Percentiles rank a stretch among this genome's conserved stretches.
These are phyloP conservation scores for Pyrenophora teres DNA, from an alignment of 2,329 filamentous ascomycete genomes.

Conservation along the genomic window DNA sequence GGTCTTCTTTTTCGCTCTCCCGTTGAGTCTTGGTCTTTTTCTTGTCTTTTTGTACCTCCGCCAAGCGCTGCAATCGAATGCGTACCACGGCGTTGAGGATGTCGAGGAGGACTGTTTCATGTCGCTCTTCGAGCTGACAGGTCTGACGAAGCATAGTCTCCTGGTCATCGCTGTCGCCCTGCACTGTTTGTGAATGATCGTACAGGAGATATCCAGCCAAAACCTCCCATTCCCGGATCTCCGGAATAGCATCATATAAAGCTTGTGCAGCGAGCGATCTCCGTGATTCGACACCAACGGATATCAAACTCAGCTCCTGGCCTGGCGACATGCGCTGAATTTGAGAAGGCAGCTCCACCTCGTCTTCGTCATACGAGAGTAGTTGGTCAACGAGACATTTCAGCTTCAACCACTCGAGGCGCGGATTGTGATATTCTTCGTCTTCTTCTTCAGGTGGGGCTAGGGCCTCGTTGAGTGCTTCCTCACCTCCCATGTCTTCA, in stretches of 20 bases:
- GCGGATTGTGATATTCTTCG: conserved; percentile 73
- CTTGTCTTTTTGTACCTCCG: conserved; percentile 64
- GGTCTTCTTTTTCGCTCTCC: conserved; percentile 69
- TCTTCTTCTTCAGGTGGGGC: conserved; percentile 73
- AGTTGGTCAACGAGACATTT: conserved; percentile 89
- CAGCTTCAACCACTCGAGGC: conserved; percentile 84
- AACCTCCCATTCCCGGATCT: conserved; percentile 84
- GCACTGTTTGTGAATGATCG: conserved; percentile 71
- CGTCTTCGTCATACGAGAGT: conserved; percentile 75
- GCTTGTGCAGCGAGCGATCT: conserved; percentile 85
- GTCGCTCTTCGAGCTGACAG: conserved; percentile 72
- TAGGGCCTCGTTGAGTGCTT: conserved; percentile 75
- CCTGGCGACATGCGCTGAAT: conserved; percentile 52
- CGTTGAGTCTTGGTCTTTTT: conserved; percentile 60
- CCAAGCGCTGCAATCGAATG: conserved; percentile 67
- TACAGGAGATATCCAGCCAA: conserved; percentile 89
- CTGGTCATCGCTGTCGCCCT: conserved; percentile 63
- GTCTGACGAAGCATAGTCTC: conserved; percentile 70
- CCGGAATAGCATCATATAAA: conserved; percentile 79
- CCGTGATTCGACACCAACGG: conserved; percentile 73
- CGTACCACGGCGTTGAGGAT: conserved; percentile 84
- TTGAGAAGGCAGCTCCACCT: conserved; percentile 59
- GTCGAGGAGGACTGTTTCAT: conserved; percentile 86
- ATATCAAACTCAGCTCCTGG: conserved; percentile 56
- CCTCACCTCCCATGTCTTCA: conserved; percentile 82